Base-by-base conservation (phyloP, 495 filamentous ascomycete genomes). In the Podospora sp. region DNA sequence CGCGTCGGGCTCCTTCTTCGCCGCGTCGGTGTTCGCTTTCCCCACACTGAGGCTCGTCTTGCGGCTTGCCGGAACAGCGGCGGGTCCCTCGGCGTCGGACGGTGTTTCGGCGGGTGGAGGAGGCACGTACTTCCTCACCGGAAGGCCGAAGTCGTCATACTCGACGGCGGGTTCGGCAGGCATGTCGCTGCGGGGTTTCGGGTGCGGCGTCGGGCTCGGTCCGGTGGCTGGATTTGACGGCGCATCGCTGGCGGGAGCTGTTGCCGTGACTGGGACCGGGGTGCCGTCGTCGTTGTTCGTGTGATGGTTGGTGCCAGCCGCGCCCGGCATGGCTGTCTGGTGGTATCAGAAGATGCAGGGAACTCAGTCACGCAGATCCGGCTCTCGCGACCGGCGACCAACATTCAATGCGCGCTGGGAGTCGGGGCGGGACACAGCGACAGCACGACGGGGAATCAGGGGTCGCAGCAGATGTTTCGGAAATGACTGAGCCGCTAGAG, bases 91-190 rank as follows among this genome's bases (percentile, higher is more conserved):
- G 6, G 52, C 20, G 21, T 63, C 33, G n/a, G 21, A 25, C 29
- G 62, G 49, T 26, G 67, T 24, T 33, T 67, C 65, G 58, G 26
- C 27, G 53, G 22, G n/a, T 5, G 64, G 40, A 57, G 70, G 68
- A 22, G 70, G 67, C 33, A 65, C 74, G 46, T 75, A 75, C 67
- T 81, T 82, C 71, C 71, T 75, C 35, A 86, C 78, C 51, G 83
- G 84, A 59, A 88, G 75, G 25, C 85, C 84, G 72, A 87, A 88
- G 53, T 88, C 85, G 72, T 88, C 85, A 22, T 80, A 62, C 68
- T 87, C 80, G 22, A 72, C 72, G 62, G 29, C 29, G 29, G 62
- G 70, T 69, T 75, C 78, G 68, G 73, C 74, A 52, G 75, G 69
- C 76, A 78, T 79, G 72, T 69, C 40, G 65, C 9, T 51, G 57